These are phyloP conservation scores for Aspergillus persii DNA, from an alignment of 2,329 filamentous ascomycete genomes.

Conservation along the genomic window DNA sequence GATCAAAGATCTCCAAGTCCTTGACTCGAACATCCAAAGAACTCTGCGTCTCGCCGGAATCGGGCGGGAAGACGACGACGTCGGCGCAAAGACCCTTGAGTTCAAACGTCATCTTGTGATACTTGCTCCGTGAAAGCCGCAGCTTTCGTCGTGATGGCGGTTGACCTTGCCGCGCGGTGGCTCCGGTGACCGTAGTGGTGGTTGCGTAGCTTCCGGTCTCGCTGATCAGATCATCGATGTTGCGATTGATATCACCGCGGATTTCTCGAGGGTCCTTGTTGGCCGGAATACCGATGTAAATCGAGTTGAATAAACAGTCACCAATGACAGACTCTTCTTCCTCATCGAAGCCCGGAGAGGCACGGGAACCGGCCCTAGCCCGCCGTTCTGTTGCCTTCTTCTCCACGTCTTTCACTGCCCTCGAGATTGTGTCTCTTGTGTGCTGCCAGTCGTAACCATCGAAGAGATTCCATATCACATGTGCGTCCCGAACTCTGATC, in stretches of 20 bases:
- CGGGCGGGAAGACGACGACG: conserved; percentile 73
- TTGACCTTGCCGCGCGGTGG: conserved; percentile 36
- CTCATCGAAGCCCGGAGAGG: conserved; percentile 53
- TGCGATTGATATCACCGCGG: conserved; percentile 78
- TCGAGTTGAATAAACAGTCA: conserved; percentile 97
- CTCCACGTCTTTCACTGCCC: conserved; percentile 86
- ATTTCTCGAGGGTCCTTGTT: conserved; percentile 83
- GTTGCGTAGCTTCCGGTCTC: conserved; percentile 89
- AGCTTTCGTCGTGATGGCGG: conserved; percentile 56
- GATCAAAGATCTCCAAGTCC: conserved; percentile 88
- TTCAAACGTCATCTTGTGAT: conserved; percentile 95
- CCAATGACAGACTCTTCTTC: conserved; percentile 85
- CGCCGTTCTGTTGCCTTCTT: conserved; percentile 74
- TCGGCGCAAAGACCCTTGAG: conserved; percentile 81
- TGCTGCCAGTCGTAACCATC: conserved; percentile 96
- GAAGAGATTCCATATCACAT: conserved; percentile 96
- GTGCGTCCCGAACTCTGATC: conserved; percentile 77
- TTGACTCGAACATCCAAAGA: conserved; percentile 80
- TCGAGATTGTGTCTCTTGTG: conserved; percentile 80
- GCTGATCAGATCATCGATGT: conserved; percentile 79
- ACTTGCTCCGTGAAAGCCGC: conserved; percentile 77
- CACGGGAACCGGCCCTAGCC: conserved; percentile 56
- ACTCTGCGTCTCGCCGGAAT: conserved; percentile 76
- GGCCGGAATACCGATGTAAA: conserved; percentile 89
- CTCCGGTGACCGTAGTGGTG: conserved; percentile 56